phyloP scores from a whole-genome alignment of 768 basidiomycete genomes.

The Podaxis carcinomalis region DNA sequence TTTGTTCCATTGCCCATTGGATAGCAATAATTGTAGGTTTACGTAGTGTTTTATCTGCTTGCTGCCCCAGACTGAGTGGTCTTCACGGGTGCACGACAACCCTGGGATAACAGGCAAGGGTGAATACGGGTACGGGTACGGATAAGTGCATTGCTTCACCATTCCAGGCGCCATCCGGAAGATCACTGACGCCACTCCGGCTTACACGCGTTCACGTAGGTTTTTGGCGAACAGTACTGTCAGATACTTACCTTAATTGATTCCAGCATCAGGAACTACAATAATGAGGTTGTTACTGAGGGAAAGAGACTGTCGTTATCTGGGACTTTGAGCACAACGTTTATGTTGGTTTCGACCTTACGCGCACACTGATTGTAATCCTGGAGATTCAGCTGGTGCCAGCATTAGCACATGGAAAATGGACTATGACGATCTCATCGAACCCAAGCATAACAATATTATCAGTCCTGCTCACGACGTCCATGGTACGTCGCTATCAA shows the following conservation, averaged over 20 bases:
- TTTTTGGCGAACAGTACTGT: background rate
- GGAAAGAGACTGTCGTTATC: conserved; percentile 12
- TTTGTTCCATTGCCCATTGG: background rate
- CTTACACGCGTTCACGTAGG: conserved; percentile 23
- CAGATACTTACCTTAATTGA: background rate
- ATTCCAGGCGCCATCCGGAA: conserved; percentile 4
- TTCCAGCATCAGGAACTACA: conserved; percentile 16
- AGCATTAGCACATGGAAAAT: conserved; percentile 1
- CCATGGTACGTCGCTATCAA: background rate
- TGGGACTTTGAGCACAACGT: conserved; percentile 21
- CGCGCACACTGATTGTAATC: background rate
- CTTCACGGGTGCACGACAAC: no score
- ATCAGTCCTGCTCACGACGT: conserved; percentile 13
- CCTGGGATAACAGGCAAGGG: no score
- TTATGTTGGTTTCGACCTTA: no score
- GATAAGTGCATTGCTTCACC: no score
- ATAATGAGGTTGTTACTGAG: conserved; percentile 12
- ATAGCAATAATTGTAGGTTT: conserved; percentile 13
- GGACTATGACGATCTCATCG: conserved; percentile 3
- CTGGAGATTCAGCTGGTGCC: conserved; percentile 6
- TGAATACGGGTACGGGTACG: no score
- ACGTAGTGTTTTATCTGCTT: background rate
- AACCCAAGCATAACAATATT: background rate
- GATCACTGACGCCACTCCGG: conserved; percentile 18
- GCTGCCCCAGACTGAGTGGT: background rate